These are phyloP conservation scores for Mycena galericulata DNA, from an alignment of 768 basidiomycete genomes.

Conservation along the genomic window DNA sequence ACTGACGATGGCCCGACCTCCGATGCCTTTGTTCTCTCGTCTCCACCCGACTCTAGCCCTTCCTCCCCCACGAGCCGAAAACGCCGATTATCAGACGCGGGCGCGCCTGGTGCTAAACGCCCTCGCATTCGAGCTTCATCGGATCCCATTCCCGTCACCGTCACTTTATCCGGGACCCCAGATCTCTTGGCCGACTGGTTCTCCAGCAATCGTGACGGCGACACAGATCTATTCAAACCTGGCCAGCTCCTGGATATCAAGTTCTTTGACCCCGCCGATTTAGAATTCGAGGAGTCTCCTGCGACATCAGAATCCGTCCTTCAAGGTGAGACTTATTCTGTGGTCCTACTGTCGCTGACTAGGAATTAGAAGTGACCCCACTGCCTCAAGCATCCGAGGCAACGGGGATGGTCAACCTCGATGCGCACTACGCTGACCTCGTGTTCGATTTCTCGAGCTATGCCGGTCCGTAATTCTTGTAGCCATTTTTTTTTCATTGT, in stretches of 20 bases:
- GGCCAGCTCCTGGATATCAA: constrained; percentile 47
- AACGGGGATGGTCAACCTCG: neutral
- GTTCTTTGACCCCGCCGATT: constrained; percentile 42
- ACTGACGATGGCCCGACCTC: neutral
- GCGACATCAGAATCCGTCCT: neutral
- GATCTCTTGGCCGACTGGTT: constrained; percentile 52
- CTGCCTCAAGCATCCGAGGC: neutral
- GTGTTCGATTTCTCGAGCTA: constrained; percentile 6
- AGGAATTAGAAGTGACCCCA: neutral
- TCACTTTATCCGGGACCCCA: constrained; percentile 30
- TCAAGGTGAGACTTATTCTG: constrained; percentile 7
- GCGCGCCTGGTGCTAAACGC: constrained; percentile 41
- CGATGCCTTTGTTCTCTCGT: neutral
- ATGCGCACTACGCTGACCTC: neutral
- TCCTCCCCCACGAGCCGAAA: constrained; percentile 43
- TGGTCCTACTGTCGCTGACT: neutral
- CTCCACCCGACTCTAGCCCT: constrained; percentile 11
- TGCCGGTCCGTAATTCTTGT: neutral
- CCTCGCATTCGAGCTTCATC: constrained; percentile 43
- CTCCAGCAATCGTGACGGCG: constrained; percentile 39
- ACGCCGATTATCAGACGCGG: constrained; percentile 52
- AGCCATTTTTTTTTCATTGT: neutral
- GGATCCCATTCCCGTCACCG: constrained; percentile 42
- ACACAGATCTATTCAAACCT: constrained; percentile 38
- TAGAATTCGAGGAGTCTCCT: constrained; percentile 19